Percentiles rank a stretch among this genome's conserved stretches.
Conservation (phyloP, 306 rosid species). For the Erythrophleum fordii region DNA sequence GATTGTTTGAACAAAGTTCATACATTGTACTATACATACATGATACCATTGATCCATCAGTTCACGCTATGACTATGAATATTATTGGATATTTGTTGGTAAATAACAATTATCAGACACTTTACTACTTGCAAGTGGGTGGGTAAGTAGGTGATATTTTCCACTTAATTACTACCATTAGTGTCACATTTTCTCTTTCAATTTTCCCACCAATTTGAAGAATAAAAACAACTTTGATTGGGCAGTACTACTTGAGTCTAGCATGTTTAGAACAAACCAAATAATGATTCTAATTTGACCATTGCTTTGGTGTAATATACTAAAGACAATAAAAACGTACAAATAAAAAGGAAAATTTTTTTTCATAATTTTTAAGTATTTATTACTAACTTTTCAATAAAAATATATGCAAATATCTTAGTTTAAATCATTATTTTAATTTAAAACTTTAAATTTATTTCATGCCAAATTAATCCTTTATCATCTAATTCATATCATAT, state of each 20-base stretch:
- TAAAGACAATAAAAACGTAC: not conserved
- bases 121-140: slow-evolving; percentile 45
- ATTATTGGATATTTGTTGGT: slow-evolving; percentile 42
- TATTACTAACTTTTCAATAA: no score
- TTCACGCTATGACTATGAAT: not conserved
- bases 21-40: slow-evolving; percentile 28
- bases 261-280: slow-evolving; percentile 26
- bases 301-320: slow-evolving; percentile 7
- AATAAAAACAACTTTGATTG: slow-evolving; percentile 39
- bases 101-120: slow-evolving; percentile 42
- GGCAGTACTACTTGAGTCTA: slow-evolving; percentile 19
- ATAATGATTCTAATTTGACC: slow-evolving; percentile 35
- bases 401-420: no score
- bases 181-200: slow-evolving; percentile 49
- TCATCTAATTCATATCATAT: no score
- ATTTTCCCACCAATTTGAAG: slow-evolving; percentile 43
- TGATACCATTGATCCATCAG: not conserved
- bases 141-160: slow-evolving; percentile 40
- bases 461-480: no score
- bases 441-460: no score
- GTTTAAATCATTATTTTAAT: no score
- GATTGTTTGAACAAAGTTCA: slow-evolving; percentile 36
- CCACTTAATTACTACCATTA: slow-evolving; percentile 49
- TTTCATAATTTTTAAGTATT: no score
- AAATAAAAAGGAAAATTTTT: no score